These are phyloP conservation scores for Curvularia sp. DNA, from an alignment of 2,329 filamentous ascomycete species.

Conservation along the genomic window DNA sequence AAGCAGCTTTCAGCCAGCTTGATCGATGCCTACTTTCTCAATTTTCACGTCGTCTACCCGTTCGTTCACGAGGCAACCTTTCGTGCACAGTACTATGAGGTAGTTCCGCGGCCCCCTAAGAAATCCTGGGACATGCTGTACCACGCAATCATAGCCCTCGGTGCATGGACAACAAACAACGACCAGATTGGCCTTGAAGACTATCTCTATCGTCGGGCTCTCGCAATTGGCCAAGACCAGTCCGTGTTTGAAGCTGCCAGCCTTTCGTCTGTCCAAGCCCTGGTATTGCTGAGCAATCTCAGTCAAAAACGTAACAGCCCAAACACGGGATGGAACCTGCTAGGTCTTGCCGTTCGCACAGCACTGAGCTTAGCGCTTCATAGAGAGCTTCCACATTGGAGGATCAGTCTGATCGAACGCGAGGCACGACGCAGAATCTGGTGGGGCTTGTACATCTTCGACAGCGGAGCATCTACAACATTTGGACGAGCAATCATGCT, in stretches of 20 bases:
- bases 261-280: conserved; percentile 33
- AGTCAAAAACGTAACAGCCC: conserved; percentile 35
- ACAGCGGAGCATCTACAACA: conserved; percentile 37
- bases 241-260: conserved; percentile 36
- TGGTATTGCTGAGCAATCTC: conserved; percentile 34
- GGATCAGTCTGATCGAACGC: conserved; percentile 35
- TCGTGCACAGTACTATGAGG: conserved; percentile 36
- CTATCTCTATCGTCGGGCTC: conserved; percentile 34
- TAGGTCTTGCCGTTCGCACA: conserved; percentile 35
- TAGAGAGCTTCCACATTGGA: conserved; percentile 37
- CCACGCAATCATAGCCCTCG: conserved; percentile 32
- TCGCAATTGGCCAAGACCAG: conserved; percentile 35
- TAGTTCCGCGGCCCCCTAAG: conserved; percentile 31
- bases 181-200: conserved; percentile 34
- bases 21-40: conserved; percentile 35
- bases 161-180: conserved; percentile 33
- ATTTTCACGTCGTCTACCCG: conserved; percentile 34
- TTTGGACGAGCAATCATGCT: conserved; percentile 36
- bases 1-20: conserved; percentile 31
- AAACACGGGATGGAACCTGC: conserved; percentile 37
- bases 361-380: conserved; percentile 36
- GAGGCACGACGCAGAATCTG: conserved; percentile 34
- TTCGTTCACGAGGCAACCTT: conserved; percentile 39
- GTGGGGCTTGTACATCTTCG: conserved; percentile 38
- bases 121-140: conserved; percentile 37